Conservation (phyloP, 169 alveolate species). For the Plasmodium cynomolgi region DNA sequence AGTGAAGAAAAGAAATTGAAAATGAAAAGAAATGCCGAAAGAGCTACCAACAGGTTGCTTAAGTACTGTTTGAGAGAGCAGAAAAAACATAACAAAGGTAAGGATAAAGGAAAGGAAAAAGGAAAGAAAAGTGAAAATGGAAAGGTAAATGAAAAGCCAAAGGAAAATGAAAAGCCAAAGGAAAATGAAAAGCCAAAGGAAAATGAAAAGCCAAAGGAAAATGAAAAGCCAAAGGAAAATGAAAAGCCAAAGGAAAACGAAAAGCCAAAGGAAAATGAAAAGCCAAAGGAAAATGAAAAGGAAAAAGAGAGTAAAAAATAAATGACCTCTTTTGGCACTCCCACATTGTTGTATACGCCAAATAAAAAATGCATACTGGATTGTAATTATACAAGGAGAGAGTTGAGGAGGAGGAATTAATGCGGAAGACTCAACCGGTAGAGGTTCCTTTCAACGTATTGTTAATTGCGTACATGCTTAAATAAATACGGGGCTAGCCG, state of each 20-base stretch:
- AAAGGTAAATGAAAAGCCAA: background rate
- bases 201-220: background rate
- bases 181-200: background rate
- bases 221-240: too few relatives aligned
- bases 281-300: too few relatives aligned
- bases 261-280: background rate
- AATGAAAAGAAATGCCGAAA: background rate
- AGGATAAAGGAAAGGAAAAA: background rate
- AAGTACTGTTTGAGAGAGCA: background rate
- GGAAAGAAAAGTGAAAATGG: background rate
- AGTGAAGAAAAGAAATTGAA: background rate
- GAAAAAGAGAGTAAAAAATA: background rate
- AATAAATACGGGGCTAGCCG: background rate
- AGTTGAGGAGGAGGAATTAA: background rate
- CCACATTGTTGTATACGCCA: background rate
- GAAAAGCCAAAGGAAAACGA: background rate
- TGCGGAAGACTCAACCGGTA: background rate
- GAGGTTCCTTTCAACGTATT: background rate
- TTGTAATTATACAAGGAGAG: background rate
- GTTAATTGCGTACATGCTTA: background rate
- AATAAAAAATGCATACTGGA: background rate
- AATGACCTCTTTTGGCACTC: background rate
- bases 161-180: background rate
- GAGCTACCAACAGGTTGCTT: constrained; percentile 7
- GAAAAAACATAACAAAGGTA: background rate